Base-by-base conservation (phyloP, 2,329 filamentous ascomycete species). In the Orbilia quercus region DNA sequence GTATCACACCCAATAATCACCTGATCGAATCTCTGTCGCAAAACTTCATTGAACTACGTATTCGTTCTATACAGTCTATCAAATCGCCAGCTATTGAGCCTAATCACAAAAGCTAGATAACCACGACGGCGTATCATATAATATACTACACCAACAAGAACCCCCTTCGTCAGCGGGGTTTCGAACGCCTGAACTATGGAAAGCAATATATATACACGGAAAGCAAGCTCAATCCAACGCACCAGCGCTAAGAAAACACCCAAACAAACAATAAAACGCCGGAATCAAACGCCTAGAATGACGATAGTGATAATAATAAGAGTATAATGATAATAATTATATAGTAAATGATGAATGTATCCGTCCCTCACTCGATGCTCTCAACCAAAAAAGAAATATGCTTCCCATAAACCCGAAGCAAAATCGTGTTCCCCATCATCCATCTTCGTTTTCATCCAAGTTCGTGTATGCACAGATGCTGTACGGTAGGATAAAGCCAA, bases 221-320 rank as follows among this genome's bases (percentile, higher is more conserved):
- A 14, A 40, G n/a, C n/a, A n/a, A n/a, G n/a, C n/a, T n/a, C n/a
- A n/a, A 40, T 5, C 16, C 28, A 31, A 54, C 34, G 34, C 50
- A 54, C 50, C 31, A 7, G 50, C 50, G 50, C 50, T 40, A 54
- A 54, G 11, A 22, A 54, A 54, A 40, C n/a, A n/a, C n/a, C 31
- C 6, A 3, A 54, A 7, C 9, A 45, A 45, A 20, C 31, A 34
- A 34, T 34, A 34, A 16, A 51, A 51, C 48, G n/a, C 48, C 48
- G 18, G 14, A 34, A 36, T 53, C 14, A 36, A 53, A 53, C 48
- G 28, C 48, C 48, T 11, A 42, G n/a, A 42, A 31, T 9, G 9
- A 31, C 28, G 28, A 31, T 9, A 9, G 9, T 40, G 14, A 40
- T 5, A 22, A 45, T 20, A 23, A 45, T 45, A 45, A 20, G 25